Evolutionary conservation across 371 early-diverging fungal species (phyloP).

Genomic region (Mucor irregularis): DNA sequence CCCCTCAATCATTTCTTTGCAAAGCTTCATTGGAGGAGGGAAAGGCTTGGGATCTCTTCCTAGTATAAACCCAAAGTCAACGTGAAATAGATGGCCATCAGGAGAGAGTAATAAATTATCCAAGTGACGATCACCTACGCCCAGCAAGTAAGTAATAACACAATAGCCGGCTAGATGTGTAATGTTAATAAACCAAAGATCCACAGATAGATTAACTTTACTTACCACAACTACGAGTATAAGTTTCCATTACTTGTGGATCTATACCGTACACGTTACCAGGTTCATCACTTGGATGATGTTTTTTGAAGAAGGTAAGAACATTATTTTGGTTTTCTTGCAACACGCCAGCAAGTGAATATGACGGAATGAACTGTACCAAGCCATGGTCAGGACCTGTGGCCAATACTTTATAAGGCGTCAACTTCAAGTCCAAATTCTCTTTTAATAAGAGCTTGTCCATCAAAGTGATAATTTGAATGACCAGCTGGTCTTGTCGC

Average conservation of each 20-base stretch:
- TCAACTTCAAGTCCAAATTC: constrained; percentile 89
- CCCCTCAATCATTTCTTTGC: constrained; percentile 98
- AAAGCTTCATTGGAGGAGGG: constrained; percentile 98
- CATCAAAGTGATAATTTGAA: constrained; percentile 96
- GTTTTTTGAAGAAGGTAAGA: constrained; percentile 71
- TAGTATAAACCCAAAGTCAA: constrained; percentile 98
- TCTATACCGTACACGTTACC: constrained; percentile 70
- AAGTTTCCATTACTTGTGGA: constrained; percentile 90
- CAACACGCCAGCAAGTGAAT: constrained; percentile 86
- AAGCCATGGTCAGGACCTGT: constrained; percentile 91
- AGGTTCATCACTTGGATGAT: constrained; percentile 65
- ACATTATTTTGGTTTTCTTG: constrained; percentile 84
- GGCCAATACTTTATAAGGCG: constrained; percentile 93
- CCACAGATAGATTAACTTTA: background rate
- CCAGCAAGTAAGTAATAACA: constrained; percentile 96
- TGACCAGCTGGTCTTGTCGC: constrained; percentile 96
- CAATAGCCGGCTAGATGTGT: constrained; percentile 88
- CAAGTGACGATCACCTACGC: constrained; percentile 99
- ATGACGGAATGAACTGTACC: constrained; percentile 89
- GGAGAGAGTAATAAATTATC: constrained; percentile 94
- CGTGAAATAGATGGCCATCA: constrained; percentile 92
- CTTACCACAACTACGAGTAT: constrained; percentile 91
- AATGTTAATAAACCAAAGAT: background rate
- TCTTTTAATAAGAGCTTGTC: constrained; percentile 90
- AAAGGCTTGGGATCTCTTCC: constrained; percentile 99